Evolutionary conservation across 169 alveolate species (phyloP), one percentile per base, ranked within the genome.

Genomic region (Plasmodium malariae): DNA sequence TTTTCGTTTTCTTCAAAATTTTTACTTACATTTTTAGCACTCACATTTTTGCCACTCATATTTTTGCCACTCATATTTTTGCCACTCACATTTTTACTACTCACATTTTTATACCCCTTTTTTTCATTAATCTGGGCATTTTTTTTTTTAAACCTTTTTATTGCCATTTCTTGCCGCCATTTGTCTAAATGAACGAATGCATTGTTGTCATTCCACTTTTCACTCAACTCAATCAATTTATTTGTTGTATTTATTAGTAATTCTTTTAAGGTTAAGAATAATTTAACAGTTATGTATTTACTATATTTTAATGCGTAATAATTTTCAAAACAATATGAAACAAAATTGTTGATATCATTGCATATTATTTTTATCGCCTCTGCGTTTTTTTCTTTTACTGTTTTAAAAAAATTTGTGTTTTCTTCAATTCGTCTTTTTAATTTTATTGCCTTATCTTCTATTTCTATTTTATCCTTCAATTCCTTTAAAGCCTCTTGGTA

Each of bases 401-500:
- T 78, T 24, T 73, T 69, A n/a, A 87, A 49, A 36, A 89, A 51
- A 51, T 88, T 78, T 24, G 92, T 88, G 19, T 92, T 59, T 34
- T 89, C 88, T 49, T 87, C 87, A 7, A 92, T 88, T 71, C 86
- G 76, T 74, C 91, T 88, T 48, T 93, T 83, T 30, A 94, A 59
- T 34, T 92, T 71, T 28, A 94, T 74, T 48, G 93, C 93, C 21
- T 74, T 87, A 63, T 83, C 86, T 34, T 83, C 85, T 32, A 83
- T 83, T 43, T 83, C 91, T 1, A 88, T 87, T 65, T 74, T 70
- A 49, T 80, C 92, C 70, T 94, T 95, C 24, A 94, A 37, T 62
- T 92, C 89, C 40, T 94, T 91, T 85, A 94, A 72, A n/a, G 96
- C 96, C 78, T 94, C 95, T 83, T 92, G 89, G 71, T 92, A 88